Base-by-base conservation (phyloP, 805 yeast genomes). In the Blastobotrys robertii region DNA sequence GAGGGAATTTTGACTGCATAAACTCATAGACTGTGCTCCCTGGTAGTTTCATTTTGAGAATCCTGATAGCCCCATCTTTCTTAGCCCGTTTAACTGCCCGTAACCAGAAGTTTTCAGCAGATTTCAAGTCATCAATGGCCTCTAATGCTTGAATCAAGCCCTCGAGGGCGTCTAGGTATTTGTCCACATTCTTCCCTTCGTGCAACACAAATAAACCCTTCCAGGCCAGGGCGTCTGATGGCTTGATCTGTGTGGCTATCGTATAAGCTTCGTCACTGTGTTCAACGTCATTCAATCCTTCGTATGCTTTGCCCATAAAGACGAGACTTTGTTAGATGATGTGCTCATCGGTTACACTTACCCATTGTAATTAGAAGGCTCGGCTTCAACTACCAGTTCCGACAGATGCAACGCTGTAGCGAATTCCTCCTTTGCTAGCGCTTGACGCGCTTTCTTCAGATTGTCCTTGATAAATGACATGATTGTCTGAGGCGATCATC, bases 291-390 rank as follows among this genome's bases (percentile, higher is more conserved):
- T 51, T 62, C 15, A 55, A 56, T 45, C 77, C 77, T 30, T 57
- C 59, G 44, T 71, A 66, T 1, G 86, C 74, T 57, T 84, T 86
- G 7, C 92, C 96, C 39, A 74, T 64, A 52, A 87, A 77, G 3
- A 59, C 44, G 28, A 52, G 42, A 6, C 61, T 51, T 30, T 9
- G 29, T 22, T 7, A 32, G 33, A 14, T 30, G n/a, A 16, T n/a
- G n/a, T n/a, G n/a, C n/a, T n/a, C n/a, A 38, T 31, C 34, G 10
- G 7, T n/a, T 7, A 19, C 3, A 84, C 70, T 51, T 69, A 68
- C 11, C 88, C 96, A 55, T 72, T 74, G 58, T 79, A 81, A 57
- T 75, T 74, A 6, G 67, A 51, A 2, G 68, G 64, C 46, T 84
- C 94, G 3, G 65, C 48, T 8, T 68, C 70, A 8, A 86, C 58